Base-by-base conservation (phyloP, 192 early-diverging fungal species). In the Backusella tarrabulga region DNA sequence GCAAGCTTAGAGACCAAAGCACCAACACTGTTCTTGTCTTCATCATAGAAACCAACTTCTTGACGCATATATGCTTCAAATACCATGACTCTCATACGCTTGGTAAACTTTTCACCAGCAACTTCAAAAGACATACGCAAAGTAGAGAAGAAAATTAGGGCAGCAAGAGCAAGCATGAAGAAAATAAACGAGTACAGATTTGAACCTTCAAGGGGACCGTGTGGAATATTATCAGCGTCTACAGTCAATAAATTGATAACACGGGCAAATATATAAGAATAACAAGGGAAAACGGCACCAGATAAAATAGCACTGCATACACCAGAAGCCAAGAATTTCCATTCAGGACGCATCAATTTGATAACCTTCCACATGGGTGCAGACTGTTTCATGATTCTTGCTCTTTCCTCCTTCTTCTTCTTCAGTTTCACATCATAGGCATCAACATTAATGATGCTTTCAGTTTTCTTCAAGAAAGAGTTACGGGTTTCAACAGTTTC, bases 1-100 rank as follows among this genome's bases (percentile, higher is more conserved):
- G 96, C 90, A 56, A 98, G 87, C 38, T 88, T 80, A 21, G 92
- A 85, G 36, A 94, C 94, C 70, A 98, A 81, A 26, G 90, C 89
- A 34, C 97, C 97, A 9, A 89, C 89, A 60, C 88, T 86, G 76
- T 93, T 90, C 41, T 85, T 83, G 46, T 90, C 87, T n/a, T 89
- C 78, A 81, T 98, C 97, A 85, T 94, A 98, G 84, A 88, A 98
- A 8, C 79, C 92, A 42, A 95, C 90, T 56, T 97, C 93, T 83
- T 98, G 97, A 14, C 89, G 83, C 66, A 97, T 75, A 73, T 96
- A 89, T 7, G 93, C 82, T 1, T 82, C 72, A 86, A 97, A 97
- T 6, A 85, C 80, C 38, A 83, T 75, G 42, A 84, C 85, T 35
- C 96, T 92, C 41, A 95, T 80, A 1, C 87, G 77, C 69, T 79